phyloP scores from a whole-genome alignment of 1,284 basidiomycete species.

The Blastosporella zonata region DNA sequence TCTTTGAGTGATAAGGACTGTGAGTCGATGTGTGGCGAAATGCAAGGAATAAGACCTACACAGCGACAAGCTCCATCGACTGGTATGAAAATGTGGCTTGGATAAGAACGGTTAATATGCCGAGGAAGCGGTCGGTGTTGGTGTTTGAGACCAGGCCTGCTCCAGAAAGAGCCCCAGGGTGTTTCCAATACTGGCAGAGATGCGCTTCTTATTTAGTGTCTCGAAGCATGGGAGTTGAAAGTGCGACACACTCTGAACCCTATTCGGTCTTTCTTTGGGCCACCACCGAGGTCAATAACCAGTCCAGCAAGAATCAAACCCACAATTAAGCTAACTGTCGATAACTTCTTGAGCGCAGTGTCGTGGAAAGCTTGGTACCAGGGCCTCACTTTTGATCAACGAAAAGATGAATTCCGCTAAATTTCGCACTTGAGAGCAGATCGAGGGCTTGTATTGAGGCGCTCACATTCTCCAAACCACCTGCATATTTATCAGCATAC shows the following conservation, averaged over 20 bases:
- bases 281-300: conserved; percentile 71
- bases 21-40: neutral
- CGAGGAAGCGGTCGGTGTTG: conserved; percentile 61
- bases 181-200: conserved; percentile 60
- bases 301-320: conserved; percentile 64
- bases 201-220: neutral
- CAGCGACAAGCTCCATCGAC: conserved; percentile 80
- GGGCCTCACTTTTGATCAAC: conserved; percentile 60
- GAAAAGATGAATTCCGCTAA: conserved; percentile 63
- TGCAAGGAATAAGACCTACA: conserved; percentile 39
- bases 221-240: neutral
- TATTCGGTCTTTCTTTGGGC: conserved; percentile 52
- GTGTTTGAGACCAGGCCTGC: conserved; percentile 44
- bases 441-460: neutral
- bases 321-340: conserved; percentile 51
- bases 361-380: conserved; percentile 19
- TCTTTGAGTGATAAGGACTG: conserved; percentile 28
- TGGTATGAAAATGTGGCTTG: conserved; percentile 85
- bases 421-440: conserved; percentile 10
- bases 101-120: conserved; percentile 63
- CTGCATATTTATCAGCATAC: conserved; percentile 21
- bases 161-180: conserved; percentile 59
- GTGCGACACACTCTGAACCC: conserved; percentile 53
- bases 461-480: conserved; percentile 64
- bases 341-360: neutral